Evolutionary conservation across 2,329 filamentous ascomycete species (phyloP).

Genomic region (Arthroderma uncinatum): DNA sequence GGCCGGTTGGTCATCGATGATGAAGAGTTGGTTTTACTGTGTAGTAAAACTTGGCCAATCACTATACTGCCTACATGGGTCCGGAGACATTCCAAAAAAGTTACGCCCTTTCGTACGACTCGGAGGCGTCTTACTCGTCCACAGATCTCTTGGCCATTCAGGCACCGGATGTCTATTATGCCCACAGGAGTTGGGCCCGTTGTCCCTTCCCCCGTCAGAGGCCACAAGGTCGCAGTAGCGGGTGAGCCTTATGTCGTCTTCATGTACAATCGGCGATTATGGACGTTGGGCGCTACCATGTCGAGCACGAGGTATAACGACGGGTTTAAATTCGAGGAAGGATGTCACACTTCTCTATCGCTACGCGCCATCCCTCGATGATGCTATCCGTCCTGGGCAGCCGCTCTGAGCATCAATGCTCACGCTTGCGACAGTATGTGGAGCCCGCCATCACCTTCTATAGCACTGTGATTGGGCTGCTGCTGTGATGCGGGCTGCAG

Average conservation of each 20-base stretch:
- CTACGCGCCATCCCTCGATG: not conserved
- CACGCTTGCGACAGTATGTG: not conserved
- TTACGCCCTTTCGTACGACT: constrained; percentile 1
- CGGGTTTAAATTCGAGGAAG: not conserved
- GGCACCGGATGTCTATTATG: not conserved
- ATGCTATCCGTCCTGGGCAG: not conserved
- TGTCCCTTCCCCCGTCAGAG: not conserved
- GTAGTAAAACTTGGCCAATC: not conserved
- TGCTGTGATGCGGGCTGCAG: constrained; percentile 5
- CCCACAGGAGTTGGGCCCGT: not conserved
- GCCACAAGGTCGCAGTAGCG: constrained; percentile 2
- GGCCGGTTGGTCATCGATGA: not conserved
- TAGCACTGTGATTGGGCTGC: constrained; percentile 2
- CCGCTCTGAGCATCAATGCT: not conserved
- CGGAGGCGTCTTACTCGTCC: not conserved
- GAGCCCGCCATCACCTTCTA: constrained; percentile 1
- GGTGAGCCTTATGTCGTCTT: not conserved
- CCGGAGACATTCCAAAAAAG: not conserved
- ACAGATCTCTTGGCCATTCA: constrained; percentile 1
- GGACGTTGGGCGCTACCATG: not conserved
- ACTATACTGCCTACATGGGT: not conserved
- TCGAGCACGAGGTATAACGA: not conserved
- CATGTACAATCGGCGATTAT: not conserved
- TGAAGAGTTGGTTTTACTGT: not conserved
- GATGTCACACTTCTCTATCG: not conserved